These are phyloP conservation scores for Sporothrix globosa DNA, from an alignment of 2,329 filamentous ascomycete genomes.

Conservation along the genomic window DNA sequence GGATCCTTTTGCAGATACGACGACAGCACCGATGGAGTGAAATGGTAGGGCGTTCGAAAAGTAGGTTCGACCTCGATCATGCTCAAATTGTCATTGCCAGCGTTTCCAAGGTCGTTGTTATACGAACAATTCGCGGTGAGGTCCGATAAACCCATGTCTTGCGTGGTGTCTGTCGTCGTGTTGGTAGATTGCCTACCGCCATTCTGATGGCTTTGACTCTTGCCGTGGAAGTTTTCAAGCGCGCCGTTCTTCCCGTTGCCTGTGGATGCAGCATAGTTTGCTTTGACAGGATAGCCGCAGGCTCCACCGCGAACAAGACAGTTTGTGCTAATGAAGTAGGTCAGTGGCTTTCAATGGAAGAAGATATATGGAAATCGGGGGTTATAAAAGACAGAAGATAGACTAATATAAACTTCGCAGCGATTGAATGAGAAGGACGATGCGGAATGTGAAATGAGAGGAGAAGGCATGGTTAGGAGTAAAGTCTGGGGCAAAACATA, in stretches of 20 bases:
- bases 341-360: neutral
- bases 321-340: conserved; percentile 23
- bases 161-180: neutral
- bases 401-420: neutral
- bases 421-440: too few relatives aligned
- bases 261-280: neutral
- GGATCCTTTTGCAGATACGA: neutral
- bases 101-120: neutral
- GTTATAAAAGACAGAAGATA: neutral
- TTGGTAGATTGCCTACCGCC: neutral
- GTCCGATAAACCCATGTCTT: neutral
- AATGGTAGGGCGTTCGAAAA: neutral
- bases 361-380: neutral
- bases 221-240: neutral
- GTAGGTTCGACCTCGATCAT: neutral
- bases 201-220: neutral
- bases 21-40: neutral
- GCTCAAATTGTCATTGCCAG: neutral
- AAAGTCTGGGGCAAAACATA: too few relatives aligned
- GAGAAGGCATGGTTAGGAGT: neutral
- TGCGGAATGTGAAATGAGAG: neutral
- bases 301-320: conserved; percentile 26
- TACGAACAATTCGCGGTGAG: neutral
- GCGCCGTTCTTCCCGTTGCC: neutral
- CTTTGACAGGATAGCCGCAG: conserved; percentile 22